Conservation (phyloP, 495 filamentous ascomycete genomes). For the Parachaetomium inaequale region DNA sequence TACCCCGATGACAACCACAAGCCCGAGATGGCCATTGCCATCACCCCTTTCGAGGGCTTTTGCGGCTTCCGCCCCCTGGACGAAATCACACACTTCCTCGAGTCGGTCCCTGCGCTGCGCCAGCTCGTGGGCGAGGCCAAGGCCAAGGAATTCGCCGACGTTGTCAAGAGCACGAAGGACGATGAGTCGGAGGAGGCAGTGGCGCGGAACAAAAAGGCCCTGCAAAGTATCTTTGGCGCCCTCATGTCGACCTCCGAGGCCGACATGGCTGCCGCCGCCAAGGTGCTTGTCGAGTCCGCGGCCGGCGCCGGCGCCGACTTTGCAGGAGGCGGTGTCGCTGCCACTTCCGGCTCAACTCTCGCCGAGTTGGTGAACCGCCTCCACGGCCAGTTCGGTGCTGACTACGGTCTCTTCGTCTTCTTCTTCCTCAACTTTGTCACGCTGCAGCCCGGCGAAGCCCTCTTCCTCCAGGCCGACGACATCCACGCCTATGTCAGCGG, state of each 20-base stretch:
- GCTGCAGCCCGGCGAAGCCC: constrained; percentile 81
- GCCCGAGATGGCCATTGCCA: constrained; percentile 97
- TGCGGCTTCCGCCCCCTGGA: constrained; percentile 88
- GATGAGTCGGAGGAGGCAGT: constrained; percentile 49
- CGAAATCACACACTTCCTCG: constrained; percentile 84
- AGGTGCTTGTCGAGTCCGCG: constrained; percentile 68
- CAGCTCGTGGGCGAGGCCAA: constrained; percentile 69
- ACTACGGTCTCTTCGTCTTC: constrained; percentile 46
- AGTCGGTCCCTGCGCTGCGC: constrained; percentile 66
- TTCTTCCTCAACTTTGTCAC: constrained; percentile 47
- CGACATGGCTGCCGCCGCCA: constrained; percentile 59
- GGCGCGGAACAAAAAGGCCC: constrained; percentile 70
- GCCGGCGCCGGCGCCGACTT: constrained; percentile 58
- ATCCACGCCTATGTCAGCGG: constrained; percentile 96
- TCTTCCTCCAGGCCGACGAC: constrained; percentile 94
- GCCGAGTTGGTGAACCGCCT: constrained; percentile 71
- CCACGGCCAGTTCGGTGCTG: constrained; percentile 52
- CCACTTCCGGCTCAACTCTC: constrained; percentile 63
- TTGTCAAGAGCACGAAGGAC: constrained; percentile 60
- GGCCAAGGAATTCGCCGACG: constrained; percentile 63
- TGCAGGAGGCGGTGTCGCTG: constrained; percentile 57
- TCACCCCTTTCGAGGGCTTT: constrained; percentile 92
- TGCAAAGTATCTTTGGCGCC: constrained; percentile 67
- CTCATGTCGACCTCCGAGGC: constrained; percentile 74
- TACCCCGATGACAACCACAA: constrained; percentile 99